These are phyloP conservation scores for Fusarium aywerte DNA, from an alignment of 2,329 filamentous ascomycete species.

Conservation along the genomic window DNA sequence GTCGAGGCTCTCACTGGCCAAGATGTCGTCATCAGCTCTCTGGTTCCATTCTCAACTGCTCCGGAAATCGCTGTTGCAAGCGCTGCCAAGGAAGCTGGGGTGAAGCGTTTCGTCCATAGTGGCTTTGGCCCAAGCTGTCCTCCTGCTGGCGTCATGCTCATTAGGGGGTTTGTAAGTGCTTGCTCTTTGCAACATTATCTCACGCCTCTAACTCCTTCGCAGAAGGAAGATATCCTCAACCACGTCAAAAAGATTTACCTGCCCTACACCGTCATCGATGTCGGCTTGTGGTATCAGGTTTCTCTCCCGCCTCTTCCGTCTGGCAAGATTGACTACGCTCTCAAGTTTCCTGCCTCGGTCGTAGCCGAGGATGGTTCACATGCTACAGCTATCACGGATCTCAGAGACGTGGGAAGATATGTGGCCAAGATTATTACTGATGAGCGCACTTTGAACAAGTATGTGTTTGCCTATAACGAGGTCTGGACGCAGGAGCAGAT, in stretches of 20 bases:
- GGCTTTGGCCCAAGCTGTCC: constrained; percentile 19
- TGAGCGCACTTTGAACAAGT: constrained; percentile 63
- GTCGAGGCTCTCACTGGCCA: constrained; percentile 17
- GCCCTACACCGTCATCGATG: constrained; percentile 67
- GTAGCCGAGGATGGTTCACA: constrained; percentile 59
- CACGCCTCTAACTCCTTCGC: background rate
- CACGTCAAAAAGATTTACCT: constrained; percentile 60
- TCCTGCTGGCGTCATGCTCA: constrained; percentile 21
- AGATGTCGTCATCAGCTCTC: constrained; percentile 25
- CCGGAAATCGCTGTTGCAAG: constrained; percentile 20
- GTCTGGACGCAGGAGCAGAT: constrained; percentile 59
- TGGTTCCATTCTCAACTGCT: background rate
- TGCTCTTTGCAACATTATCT: accelerated
- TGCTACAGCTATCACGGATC: constrained; percentile 58
- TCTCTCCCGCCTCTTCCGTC: constrained; percentile 47
- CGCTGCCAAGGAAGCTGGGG: constrained; percentile 28
- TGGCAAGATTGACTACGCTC: constrained; percentile 46
- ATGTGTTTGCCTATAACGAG: constrained; percentile 61
- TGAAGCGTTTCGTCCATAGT: constrained; percentile 35
- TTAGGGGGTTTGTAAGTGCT: constrained; percentile 17
- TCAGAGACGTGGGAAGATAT: constrained; percentile 64
- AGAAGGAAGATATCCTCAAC: constrained; percentile 63
- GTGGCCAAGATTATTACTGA: constrained; percentile 63
- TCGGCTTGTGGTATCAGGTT: constrained; percentile 69
- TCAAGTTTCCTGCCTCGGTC: constrained; percentile 49